Evolutionary conservation across 768 basidiomycete genomes (phyloP).

Genomic region (Hypsizygus marmoreus): DNA sequence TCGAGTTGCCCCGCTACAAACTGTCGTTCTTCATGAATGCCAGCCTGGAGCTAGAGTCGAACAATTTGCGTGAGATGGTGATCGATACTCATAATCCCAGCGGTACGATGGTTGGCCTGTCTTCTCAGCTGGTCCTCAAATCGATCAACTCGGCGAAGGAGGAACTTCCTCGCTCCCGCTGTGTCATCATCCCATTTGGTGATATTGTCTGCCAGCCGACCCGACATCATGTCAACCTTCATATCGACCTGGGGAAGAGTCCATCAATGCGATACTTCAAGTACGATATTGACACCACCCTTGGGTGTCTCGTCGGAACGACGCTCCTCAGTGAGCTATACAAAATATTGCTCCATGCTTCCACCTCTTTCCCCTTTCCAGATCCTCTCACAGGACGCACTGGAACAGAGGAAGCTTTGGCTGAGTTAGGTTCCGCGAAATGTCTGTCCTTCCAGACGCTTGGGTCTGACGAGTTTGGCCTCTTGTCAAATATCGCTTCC

Average conservation of each 20-base stretch:
- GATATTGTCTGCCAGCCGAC: constrained; percentile 18
- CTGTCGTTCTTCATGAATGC: constrained; percentile 41
- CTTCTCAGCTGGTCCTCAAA: constrained; percentile 41
- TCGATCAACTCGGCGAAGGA: constrained; percentile 15
- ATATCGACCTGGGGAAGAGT: constrained; percentile 17
- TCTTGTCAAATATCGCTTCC: constrained; percentile 33
- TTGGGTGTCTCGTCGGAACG: constrained; percentile 33
- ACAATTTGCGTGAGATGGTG: constrained; percentile 41
- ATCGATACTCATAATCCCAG: constrained; percentile 42
- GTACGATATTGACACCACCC: constrained; percentile 34
- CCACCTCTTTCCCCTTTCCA: constrained; percentile 40
- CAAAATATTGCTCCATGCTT: constrained; percentile 44
- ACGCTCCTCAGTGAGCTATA: constrained; percentile 33
- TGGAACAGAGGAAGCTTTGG: constrained; percentile 46
- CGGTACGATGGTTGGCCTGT: constrained; percentile 47
- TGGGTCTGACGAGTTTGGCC: constrained; percentile 23
- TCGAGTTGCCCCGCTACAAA: constrained; percentile 40
- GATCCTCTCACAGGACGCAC: constrained; percentile 48
- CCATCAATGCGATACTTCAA: constrained; percentile 16
- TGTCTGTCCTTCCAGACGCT: constrained; percentile 43
- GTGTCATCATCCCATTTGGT: constrained; percentile 44
- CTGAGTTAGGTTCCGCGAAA: constrained; percentile 36
- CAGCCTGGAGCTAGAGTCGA: constrained; percentile 36
- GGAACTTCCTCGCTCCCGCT: constrained; percentile 21
- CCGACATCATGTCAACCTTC: constrained; percentile 22